Base-by-base conservation (phyloP, 306 rosid genomes). In the Erythrophleum fordii region DNA sequence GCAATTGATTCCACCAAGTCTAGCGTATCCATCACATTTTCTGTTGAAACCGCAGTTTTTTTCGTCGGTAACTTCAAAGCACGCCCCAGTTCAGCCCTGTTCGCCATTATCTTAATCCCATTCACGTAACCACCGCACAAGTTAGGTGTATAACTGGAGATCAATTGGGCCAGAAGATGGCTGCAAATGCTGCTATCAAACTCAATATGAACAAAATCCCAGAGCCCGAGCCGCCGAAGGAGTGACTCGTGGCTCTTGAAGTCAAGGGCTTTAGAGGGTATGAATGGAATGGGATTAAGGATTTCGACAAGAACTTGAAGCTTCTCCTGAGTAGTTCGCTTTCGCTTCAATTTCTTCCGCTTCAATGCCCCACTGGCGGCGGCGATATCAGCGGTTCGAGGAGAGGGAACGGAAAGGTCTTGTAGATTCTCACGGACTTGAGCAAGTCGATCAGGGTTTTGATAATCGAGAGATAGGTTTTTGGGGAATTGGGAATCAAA, bases 131-230 rank as follows among this genome's bases (percentile, higher is more conserved):
- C 88, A 4, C 77, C 61, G 26, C 92, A 83, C 10, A 0, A 2
- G 6, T 0, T 0, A 10, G 77, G 76, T 53, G n/a, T 77, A 78
- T 85, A 95, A 60, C 78, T 80, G 14, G 90, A 89, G 16, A 95
- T 83, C 61, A 95, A 83, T 75, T 93, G 84, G 8, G 87, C 83
- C 8, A 95, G 72, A 16, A 95, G 95, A 79, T 91, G 97, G 0
- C 75, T n/a, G 8, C 89, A 88, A 29, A 93, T 26, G 23, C 0
- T 37, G 56, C 86, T 73, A 73, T 93, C 96, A 39, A 91, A 93
- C 62, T 95, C 89, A n/a, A 85, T 44, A 22, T 90, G 92, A 17
- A 87, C 99, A 29, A 95, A 93, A 17, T 90, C 91, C 98, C 98
- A 95, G 56, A 95, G 68, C 45, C 97, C 97, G 0, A 95, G 69